Evolutionary conservation across 331 rosid genomes (phyloP), one percentile per base, ranked within the genome.

Genomic region (Quercus phellos): DNA sequence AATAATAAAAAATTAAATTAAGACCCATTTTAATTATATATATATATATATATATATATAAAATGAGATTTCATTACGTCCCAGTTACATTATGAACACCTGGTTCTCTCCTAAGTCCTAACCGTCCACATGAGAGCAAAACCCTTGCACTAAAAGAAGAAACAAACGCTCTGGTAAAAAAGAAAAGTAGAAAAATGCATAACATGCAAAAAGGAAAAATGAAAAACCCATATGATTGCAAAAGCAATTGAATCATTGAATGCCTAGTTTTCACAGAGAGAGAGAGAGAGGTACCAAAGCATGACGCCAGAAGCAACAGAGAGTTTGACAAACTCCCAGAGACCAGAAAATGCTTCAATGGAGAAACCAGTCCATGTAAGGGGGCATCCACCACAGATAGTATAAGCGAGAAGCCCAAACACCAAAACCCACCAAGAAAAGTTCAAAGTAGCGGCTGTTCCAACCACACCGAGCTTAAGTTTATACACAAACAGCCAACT

Each of bases 351-450:
- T 0, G 93, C 92, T 63, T 89, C 90, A n/a, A 64, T 27, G 4
- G 97, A 92, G 83, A 90, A 92, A 24, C 97, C 90, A 61, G 78
- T n/a, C 96, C 93, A 90, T 1, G 92, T 89, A 3, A 19, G 13
- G 34, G 93, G 92, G 5, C 97, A 92, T 1, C 93, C 93, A 5
- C 97, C 97, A 1, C 19, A 83, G 29, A 82, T 30, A 4, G 82
- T 35, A 67, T 87, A 92, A 34, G 78, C 78, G 34, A 75, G 19
- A 7, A 87, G 85, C 1, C 89, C 92, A 1, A 92, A 27, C 0
- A 83, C 76, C 63, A 86, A 30, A 5, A 69, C 75, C 92, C 93
- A 87, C 96, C 97, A 90, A 1, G 93, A 85, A 61, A 87, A 79
- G 68, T 84, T 85, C 17, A 84, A 17, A 17, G 91, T 85, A 3